Evolutionary conservation across 139 green algal species (phyloP), one percentile per base, ranked within the genome.

Genomic region (Chlamydomonas incerta): DNA sequence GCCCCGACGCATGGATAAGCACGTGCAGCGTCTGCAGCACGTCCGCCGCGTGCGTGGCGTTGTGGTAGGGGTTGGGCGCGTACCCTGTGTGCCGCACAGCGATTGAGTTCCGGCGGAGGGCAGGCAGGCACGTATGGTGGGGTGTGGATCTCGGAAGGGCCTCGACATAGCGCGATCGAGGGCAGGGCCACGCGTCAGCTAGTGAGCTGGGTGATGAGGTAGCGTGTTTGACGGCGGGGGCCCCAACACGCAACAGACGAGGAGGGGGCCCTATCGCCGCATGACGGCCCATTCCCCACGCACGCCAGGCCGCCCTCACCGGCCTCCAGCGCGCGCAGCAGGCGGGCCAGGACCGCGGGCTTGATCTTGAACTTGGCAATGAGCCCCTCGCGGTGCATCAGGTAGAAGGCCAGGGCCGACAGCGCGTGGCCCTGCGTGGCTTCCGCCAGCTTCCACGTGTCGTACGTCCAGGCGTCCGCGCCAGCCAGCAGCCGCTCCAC

Each of bases 11-110:
- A 10, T 60, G 55, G 55, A 60, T 60, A 10, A 85, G 10, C 18
- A 58, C 62, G 65, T 75, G 67, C 63, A 85, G 60, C 52, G 66
- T 85, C 62, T 85, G 79, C 79, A 85, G 37, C 79, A 85, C 79
- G 62, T 85, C 79, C 29, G 79, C 65, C 18, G 79, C 79, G 65
- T 85, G 79, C 21, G 75, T 83, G 75, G 57, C 29, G 75, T 83
- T 83, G 75, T 83, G 75, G 75, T 83, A 83, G 18, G 80, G 70
- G 57, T 87, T 80, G 52, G 41, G 11, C 28, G 31, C 52, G 70
- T 87, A 87, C 8, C 81, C 41, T 50, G 41, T 8, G 41, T 72
- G 3, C 31, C 13, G 21, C n/a, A n/a, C n/a, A n/a, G n/a, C n/a
- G n/a, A n/a, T n/a, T n/a, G n/a, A n/a, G n/a, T n/a, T n/a, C n/a